Evolutionary conservation across 306 rosid genomes (phyloP).

Genomic region (Medicago ruthenica): DNA sequence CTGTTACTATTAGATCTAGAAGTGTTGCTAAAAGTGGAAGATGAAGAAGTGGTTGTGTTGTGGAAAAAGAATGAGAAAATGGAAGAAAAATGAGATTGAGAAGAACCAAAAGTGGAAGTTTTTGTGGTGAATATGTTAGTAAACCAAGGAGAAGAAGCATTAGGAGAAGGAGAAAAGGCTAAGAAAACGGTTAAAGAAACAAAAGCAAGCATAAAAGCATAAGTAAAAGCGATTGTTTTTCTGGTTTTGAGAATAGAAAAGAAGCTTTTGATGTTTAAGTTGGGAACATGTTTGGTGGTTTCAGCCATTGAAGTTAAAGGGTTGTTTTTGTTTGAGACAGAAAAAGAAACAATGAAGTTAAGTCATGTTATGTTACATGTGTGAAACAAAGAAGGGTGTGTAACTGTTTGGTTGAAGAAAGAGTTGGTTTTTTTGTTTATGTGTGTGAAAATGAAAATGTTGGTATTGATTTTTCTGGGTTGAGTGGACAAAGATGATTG

Average conservation of each 20-base stretch:
- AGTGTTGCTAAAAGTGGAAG: slow-evolving; percentile 18
- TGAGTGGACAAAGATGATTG: not conserved
- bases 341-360: not conserved
- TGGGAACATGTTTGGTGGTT: slow-evolving; percentile 60
- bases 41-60: slow-evolving; percentile 47
- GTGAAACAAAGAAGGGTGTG: not conserved
- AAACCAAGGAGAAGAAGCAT: slow-evolving; percentile 66
- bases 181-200: slow-evolving; percentile 69
- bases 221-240: slow-evolving; percentile 64
- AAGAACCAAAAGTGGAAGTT: slow-evolving; percentile 24
- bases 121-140: slow-evolving; percentile 56
- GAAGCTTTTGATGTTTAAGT: slow-evolving; percentile 57
- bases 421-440: not conserved
- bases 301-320: slow-evolving; percentile 66
- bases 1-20: slow-evolving; percentile 61
- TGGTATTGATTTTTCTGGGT: not conserved
- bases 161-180: slow-evolving; percentile 66
- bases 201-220: slow-evolving; percentile 66
- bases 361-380: not conserved
- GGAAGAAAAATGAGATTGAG: slow-evolving; percentile 59
- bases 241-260: slow-evolving; percentile 61
- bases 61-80: slow-evolving; percentile 60
- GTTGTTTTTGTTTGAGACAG: not conserved
- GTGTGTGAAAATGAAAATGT: not conserved
- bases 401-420: not conserved